Percentiles rank a stretch among this genome's conserved stretches.
Conservation (phyloP, 2,329 filamentous ascomycete species). For the Penicillium digitatum region DNA sequence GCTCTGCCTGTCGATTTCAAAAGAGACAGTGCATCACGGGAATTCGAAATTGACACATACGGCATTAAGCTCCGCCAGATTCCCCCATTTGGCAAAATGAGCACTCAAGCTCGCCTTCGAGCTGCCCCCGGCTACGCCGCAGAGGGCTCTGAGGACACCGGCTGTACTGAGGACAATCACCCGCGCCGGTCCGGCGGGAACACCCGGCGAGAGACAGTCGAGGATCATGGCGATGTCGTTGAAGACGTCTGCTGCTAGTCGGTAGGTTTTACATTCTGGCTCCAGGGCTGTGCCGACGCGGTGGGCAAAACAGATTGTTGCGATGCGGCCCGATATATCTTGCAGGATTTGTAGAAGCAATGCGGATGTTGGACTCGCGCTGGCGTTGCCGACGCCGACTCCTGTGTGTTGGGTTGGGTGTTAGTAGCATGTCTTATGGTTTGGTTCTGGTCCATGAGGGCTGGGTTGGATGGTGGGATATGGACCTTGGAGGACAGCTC, state of each 20-base stretch:
- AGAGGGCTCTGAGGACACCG: conserved; percentile 64
- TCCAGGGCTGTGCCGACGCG: conserved; percentile 76
- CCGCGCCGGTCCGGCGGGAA: conserved; percentile 55
- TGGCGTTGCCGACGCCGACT: conserved; percentile 79
- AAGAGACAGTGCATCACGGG: not conserved
- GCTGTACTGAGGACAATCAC: conserved; percentile 57
- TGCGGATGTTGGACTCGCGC: conserved; percentile 73
- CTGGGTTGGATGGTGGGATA: not conserved
- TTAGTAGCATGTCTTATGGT: not conserved
- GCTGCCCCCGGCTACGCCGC: conserved; percentile 84
- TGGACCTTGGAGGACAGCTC: conserved; percentile 72
- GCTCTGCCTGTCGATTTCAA: not conserved
- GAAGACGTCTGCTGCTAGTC: conserved; percentile 80
- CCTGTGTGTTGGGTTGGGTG: conserved; percentile 38
- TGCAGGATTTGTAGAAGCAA: conserved; percentile 79
- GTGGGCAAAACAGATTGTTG: conserved; percentile 83
- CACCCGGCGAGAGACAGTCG: conserved; percentile 74
- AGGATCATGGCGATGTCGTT: conserved; percentile 83
- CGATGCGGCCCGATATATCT: conserved; percentile 73
- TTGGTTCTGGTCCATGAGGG: not conserved
- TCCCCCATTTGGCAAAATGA: conserved; percentile 84
- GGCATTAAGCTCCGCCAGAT: conserved; percentile 88
- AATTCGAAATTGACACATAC: conserved; percentile 40
- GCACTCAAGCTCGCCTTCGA: conserved; percentile 87
- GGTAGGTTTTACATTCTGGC: conserved; percentile 85